Evolutionary conservation across 2,329 filamentous ascomycete genomes (phyloP), one percentile per base, ranked within the genome.

Genomic region (Colletotrichum falcatum): DNA sequence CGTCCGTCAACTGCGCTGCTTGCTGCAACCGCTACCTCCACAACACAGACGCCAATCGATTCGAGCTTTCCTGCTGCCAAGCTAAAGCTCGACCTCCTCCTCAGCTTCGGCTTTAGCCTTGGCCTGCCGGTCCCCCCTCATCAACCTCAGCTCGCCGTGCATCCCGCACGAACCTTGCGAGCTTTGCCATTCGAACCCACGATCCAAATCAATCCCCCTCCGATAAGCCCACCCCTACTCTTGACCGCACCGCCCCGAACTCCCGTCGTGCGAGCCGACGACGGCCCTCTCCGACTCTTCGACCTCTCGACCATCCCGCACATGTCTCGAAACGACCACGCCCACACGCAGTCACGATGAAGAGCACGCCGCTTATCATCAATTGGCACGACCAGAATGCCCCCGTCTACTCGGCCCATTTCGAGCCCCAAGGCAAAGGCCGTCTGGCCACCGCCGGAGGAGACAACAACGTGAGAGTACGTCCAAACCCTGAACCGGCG

Each of bases 331-430:
- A 74, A 76, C 73, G 71, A 59, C 72, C 61, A 33, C 66, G 65
- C 67, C 63, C 69, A 67, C n/a, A 58, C 59, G n/a, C 75, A 76
- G 78, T 78, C 82, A 86, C 81, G 80, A 99, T 99, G 96, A 98
- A 97, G 89, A 95, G 94, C 79, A 92, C 94, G 78, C 95, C 96
- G 76, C 88, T 99, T 76, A 95, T 98, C 79, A 95, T 99, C 84
- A 94, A 97, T 86, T 99, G 96, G 96, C 97, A 99, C 83, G 94
- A 98, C 82, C 94, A 97, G 79, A 97, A 97, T 83, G 91, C 94
- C 77, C 96, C 96, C 70, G 95, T 99, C 80, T 99, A 98, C 84
- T 98, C 95, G 53, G 94, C 94, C 76, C 95, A 98, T 81, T 99
- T 98, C 80, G 95, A 99, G 80, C 94, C 94, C 58, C 88, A 94